These are phyloP conservation scores for Phytophthora agathidicida DNA, from an alignment of 352 stramenopile species.

Conservation along the genomic window DNA sequence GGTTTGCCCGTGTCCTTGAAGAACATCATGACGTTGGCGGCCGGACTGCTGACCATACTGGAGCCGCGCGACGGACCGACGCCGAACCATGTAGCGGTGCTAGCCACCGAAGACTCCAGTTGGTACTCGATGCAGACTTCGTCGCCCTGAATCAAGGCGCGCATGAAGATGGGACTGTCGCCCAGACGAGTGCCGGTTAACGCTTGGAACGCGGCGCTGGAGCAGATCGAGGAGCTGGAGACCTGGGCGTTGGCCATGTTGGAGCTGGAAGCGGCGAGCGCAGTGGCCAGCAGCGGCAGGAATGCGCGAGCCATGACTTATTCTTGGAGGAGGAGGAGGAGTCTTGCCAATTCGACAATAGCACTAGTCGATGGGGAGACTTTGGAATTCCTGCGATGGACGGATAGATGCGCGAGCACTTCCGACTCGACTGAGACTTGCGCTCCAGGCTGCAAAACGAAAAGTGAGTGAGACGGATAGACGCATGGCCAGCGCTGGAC, in stretches of 20 bases:
- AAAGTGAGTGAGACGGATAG: conserved; percentile 36
- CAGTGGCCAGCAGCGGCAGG: conserved; percentile 17
- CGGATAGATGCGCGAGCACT: too few relatives aligned
- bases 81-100: conserved; percentile 59
- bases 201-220: conserved; percentile 56
- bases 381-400: not conserved
- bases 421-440: conserved; percentile 3
- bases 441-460: conserved; percentile 14
- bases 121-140: conserved; percentile 75
- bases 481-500: not conserved
- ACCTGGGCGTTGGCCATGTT: conserved; percentile 22
- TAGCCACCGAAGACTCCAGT: conserved; percentile 44
- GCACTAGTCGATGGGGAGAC: not conserved
- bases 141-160: conserved; percentile 57
- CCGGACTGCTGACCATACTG: conserved; percentile 74
- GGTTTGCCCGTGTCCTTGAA: conserved; percentile 43
- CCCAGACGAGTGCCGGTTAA: conserved; percentile 52
- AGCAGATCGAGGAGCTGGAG: conserved; percentile 48
- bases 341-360: conserved; percentile 28
- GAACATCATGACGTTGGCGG: conserved; percentile 79
- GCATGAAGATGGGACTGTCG: conserved; percentile 64
- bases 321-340: too few relatives aligned
- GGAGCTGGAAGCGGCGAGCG: not conserved
- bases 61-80: conserved; percentile 52
- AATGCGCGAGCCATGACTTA: conserved; percentile 13